Evolutionary conservation across 73 alveolate species (phyloP), one percentile per base, ranked within the genome.

Genomic region (Blepharisma japonicum): DNA sequence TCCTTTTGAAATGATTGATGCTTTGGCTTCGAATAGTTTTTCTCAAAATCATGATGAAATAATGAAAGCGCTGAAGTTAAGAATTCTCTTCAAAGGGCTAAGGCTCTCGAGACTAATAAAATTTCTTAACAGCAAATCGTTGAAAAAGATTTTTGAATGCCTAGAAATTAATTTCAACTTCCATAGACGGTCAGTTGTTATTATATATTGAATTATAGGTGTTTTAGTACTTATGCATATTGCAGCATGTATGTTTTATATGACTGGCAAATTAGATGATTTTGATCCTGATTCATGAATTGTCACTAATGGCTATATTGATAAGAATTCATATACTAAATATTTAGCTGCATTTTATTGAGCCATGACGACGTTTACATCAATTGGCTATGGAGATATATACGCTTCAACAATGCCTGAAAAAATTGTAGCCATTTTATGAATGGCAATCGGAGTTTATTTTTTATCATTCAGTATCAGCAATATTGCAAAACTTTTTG

Each of bases 311-410:
- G 74, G 4, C 2, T 25, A 18, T 61, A 0, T 18, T 14, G 74
- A 61, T 5, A 14, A 8, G 11, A 9, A 14, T 61, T 14, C 11
- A 14, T n/a, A 18, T n/a, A 18, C 74, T 61, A 8, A 14, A 45
- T 90, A 90, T 71, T n/a, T 90, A 0, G 25, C 84, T 6, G 20
- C 87, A 0, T 45, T 87, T 9, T 90, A 87, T 80, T 90, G 84
- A 71, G 88, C 92, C 2, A 55, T 87, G n/a, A 45, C 88, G 0
- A 90, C 97, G 1, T 86, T 87, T 87, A 76, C 94, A 6, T 80
- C 94, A 39, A 79, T 90, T 7, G 97, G 94, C 6, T 90, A 90
- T 87, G 97, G 97, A 68, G 97, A 90, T 77, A 87, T 90, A 20
- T 55, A 18, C 27, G 94, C 97, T 9, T 80, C 71, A 0, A 84